Percentiles rank a stretch among this genome's conserved stretches.
phyloP scores from a whole-genome alignment of 176 grass and related monocot genomes.

The Carex scoparia region DNA sequence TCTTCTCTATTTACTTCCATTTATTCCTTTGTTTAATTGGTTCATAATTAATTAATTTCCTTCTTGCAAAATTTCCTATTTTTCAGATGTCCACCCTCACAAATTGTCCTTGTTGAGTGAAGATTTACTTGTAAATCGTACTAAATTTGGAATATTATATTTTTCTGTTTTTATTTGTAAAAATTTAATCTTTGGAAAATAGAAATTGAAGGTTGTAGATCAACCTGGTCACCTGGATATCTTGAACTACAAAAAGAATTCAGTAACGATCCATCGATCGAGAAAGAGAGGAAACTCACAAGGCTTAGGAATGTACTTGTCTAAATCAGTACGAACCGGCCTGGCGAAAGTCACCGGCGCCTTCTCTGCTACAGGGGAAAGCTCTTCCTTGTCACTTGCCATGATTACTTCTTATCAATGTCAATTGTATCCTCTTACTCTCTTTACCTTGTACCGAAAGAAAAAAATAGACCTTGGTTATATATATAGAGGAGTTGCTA shows the following conservation, averaged over 20 bases:
- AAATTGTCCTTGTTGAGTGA: background rate
- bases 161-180: background rate
- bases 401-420: background rate
- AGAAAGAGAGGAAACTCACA: constrained; percentile 20
- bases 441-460: background rate
- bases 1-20: background rate
- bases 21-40: background rate
- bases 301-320: constrained; percentile 32
- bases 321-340: constrained; percentile 24
- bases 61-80: background rate
- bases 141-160: background rate
- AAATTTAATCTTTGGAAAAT: background rate
- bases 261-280: background rate
- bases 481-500: background rate
- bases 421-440: background rate
- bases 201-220: background rate
- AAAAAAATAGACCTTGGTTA: background rate
- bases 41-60: background rate
- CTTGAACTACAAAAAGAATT: background rate
- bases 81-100: background rate
- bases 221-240: background rate
- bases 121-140: background rate
- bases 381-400: background rate
- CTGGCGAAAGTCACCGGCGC: constrained; percentile 31
- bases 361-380: constrained; percentile 19